Evolutionary conservation across 805 yeast genomes (phyloP), one percentile per base, ranked within the genome.

Genomic region (Metschnikowia peoriensis): DNA sequence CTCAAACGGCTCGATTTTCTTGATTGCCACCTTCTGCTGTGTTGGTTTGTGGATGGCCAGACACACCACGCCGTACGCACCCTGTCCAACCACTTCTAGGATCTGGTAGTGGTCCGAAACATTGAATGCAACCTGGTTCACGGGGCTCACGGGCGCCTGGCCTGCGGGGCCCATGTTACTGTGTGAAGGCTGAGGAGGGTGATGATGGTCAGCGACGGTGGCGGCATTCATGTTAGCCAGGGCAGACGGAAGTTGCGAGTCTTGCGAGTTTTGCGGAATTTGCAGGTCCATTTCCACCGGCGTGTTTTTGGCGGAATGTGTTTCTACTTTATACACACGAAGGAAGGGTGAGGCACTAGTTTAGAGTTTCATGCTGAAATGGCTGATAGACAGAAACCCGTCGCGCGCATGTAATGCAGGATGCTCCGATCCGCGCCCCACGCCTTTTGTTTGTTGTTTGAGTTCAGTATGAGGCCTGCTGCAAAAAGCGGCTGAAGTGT

Each of bases 1-100:
- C 61, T 87, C 96, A 66, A 93, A 93, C 11, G 97, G 97, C 65
- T 87, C 88, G 58, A 93, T 90, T 71, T 92, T 93, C 70, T 93
- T 93, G 64, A 93, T 91, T 40, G 98, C 98, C n/a, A 93, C 97
- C 57, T 83, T 83, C 60, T 87, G 92, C 50, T 86, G 86, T 1
- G 94, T 81, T 6, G 97, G 96, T 63, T 82, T 81, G 69, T 93
- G 97, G 10, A 85, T 71, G 0, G 97, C 97, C 10, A 93, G 83
- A 68, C 97, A 85, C 10, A 93, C 98, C 11, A 92, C 84, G 6
- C 98, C 98, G 66, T 93, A 93, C 0, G 98, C 97, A 16, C 98
- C 98, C 69, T 91, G 96, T 8, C 98, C 98, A 1, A 93, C 85
- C 14, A 93, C 81, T 59, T 89, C 90, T 47, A 85, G 76, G 44